Base-by-base conservation (phyloP, 1,284 basidiomycete species). In the Ceratobasidium sp. region DNA sequence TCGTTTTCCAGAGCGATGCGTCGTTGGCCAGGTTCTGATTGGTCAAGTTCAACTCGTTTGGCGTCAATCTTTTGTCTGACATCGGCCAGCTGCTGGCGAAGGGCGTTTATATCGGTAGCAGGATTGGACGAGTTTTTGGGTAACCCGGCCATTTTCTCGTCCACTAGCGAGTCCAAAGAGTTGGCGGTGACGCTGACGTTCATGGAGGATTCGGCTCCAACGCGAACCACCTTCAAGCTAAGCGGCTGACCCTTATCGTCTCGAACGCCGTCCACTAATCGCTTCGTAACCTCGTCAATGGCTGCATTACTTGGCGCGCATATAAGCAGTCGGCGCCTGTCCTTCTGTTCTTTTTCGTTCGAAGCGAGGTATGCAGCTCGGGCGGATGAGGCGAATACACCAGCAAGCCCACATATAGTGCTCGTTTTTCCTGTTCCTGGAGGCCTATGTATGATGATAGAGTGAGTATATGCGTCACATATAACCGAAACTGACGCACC, bases 381-480 rank as follows among this genome's bases (percentile, higher is more conserved):
- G 85, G 86, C 61, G 87, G 83, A 89, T 0, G 92, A 90, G 53
- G 97, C 85, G 83, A 95, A 97, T 7, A 93, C 91, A 55, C 95
- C 93, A 1, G 98, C 94, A n/a, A 99, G 88, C 23, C 95, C 96
- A 82, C 96, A 95, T 81, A 99, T 99, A 0, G 98, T 99, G 69
- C 96, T 98, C 12, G 98, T 99, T 86, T 99, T 99, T 56, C 98
- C 98, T 0, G 98, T 99, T 81, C 98, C 98, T 0, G 98, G 98
- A 40, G 98, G 98, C 67, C 97, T 97, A 82, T 3, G 53, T 15
- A 51, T 33, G 33, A 61, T 18, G 76, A 9, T 67, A 20, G 78
- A 61, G n/a, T 63, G 33, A 40, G 46, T 63, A 33, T 53, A 53
- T 75, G 71, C 28, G 60, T 26, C 23, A 40, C 6, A 39, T 18